phyloP scores from a whole-genome alignment of 768 basidiomycete species.

The Boletus edulis region DNA sequence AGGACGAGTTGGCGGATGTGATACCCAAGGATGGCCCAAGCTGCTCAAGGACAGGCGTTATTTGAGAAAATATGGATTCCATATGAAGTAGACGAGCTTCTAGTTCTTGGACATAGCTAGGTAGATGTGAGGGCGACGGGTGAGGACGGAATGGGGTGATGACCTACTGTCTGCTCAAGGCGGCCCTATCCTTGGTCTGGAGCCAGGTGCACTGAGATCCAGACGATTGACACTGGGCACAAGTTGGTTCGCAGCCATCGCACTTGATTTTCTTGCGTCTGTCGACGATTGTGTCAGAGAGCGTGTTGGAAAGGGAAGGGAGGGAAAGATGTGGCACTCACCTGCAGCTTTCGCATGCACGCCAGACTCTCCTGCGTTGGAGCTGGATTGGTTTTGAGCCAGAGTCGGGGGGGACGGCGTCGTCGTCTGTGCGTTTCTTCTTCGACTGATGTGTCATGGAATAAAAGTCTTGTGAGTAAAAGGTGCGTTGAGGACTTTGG shows the following conservation, averaged over 20 bases:
- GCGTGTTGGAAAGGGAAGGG: slow-evolving; percentile 5
- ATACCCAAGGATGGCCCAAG: slow-evolving; percentile 53
- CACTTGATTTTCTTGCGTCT: slow-evolving; percentile 95
- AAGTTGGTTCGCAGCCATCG: slow-evolving; percentile 84
- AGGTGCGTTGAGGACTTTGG: slow-evolving; percentile 20
- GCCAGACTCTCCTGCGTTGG: slow-evolving; percentile 79
- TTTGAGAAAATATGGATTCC: slow-evolving; percentile 82
- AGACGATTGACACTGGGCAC: slow-evolving; percentile 74
- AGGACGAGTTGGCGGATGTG: slow-evolving; percentile 36
- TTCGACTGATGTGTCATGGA: slow-evolving; percentile 57
- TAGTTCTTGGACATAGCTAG: slow-evolving; percentile 87
- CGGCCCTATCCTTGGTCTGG: slow-evolving; percentile 89
- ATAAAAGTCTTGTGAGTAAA: slow-evolving; percentile 43
- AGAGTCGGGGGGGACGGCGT: slow-evolving; percentile 45
- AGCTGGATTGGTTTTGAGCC: slow-evolving; percentile 73
- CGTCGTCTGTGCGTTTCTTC: slow-evolving; percentile 76
- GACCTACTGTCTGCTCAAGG: slow-evolving; percentile 83
- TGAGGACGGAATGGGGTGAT: background rate
- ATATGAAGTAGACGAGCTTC: slow-evolving; percentile 85
- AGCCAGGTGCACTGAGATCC: slow-evolving; percentile 84
- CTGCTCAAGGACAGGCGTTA: slow-evolving; percentile 76
- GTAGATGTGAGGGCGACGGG: slow-evolving; percentile 18
- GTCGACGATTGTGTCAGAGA: slow-evolving; percentile 18
- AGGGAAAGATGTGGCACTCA: slow-evolving; percentile 34
- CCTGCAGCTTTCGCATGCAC: slow-evolving; percentile 90